phyloP scores from a whole-genome alignment of 2,329 filamentous ascomycete species.

The Exophiala dermatitidis region DNA sequence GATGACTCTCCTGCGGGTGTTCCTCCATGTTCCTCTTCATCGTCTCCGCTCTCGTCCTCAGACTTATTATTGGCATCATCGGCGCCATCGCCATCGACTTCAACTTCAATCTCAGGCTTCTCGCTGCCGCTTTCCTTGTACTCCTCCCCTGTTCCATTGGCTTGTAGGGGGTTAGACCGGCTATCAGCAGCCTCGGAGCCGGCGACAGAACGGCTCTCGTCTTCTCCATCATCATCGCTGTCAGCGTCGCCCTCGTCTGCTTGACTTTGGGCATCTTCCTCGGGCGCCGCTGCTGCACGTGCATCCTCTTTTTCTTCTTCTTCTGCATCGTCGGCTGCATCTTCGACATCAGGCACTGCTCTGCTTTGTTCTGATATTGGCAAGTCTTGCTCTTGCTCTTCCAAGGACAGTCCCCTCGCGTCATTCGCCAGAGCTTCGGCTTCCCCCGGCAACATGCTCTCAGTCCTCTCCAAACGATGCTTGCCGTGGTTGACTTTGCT shows the following conservation, averaged over 20 bases:
- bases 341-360: constrained; percentile 27
- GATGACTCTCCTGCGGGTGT: constrained; percentile 4
- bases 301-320: constrained; percentile 31
- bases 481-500: constrained; percentile 75
- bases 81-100: constrained; percentile 17
- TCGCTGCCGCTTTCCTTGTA: constrained; percentile 30
- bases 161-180: constrained; percentile 17
- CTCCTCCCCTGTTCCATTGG: not conserved
- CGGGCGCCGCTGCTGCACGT: constrained; percentile 33
- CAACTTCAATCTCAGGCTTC: constrained; percentile 6
- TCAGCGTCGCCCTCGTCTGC: constrained; percentile 27
- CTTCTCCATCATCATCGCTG: constrained; percentile 14
- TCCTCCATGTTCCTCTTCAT: not conserved
- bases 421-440: constrained; percentile 25
- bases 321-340: constrained; percentile 27
- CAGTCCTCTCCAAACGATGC: constrained; percentile 51
- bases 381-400: constrained; percentile 26
- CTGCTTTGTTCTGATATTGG: constrained; percentile 29
- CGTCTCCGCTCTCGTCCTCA: constrained; percentile 7
- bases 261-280: constrained; percentile 30
- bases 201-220: constrained; percentile 23
- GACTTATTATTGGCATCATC: not conserved
- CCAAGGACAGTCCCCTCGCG: constrained; percentile 18
- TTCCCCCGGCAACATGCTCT: constrained; percentile 23
- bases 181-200: constrained; percentile 27